Evolutionary conservation across 768 basidiomycete genomes (phyloP).

Genomic region (Pleurotus tuoliensis): DNA sequence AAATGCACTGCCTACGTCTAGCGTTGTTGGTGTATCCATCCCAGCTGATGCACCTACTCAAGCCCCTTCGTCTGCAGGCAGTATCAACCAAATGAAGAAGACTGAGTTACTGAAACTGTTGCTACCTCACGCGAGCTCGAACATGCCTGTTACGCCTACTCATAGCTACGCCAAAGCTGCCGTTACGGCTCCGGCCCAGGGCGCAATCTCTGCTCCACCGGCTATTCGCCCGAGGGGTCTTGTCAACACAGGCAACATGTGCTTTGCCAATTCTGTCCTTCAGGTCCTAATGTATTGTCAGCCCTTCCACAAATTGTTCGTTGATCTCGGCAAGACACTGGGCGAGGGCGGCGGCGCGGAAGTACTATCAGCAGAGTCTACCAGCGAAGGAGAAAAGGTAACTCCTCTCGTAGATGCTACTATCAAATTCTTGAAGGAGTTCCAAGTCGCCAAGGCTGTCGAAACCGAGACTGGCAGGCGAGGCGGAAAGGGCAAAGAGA

Average conservation of each 20-base stretch:
- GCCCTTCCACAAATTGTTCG: slow-evolving; percentile 81
- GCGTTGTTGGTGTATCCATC: slow-evolving; percentile 71
- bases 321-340: slow-evolving; percentile 59
- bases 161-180: slow-evolving; percentile 18
- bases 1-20: slow-evolving; percentile 62
- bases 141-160: slow-evolving; percentile 16
- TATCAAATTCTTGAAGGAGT: slow-evolving; percentile 76
- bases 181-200: slow-evolving; percentile 9
- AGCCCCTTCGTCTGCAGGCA: slow-evolving; percentile 16
- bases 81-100: slow-evolving; percentile 35
- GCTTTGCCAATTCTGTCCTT: slow-evolving; percentile 93
- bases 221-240: slow-evolving; percentile 72
- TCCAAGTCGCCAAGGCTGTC: slow-evolving; percentile 30
- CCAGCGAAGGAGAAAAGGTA: slow-evolving; percentile 23
- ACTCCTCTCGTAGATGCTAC: slow-evolving; percentile 67
- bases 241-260: slow-evolving; percentile 95
- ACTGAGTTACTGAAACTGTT: slow-evolving; percentile 54
- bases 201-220: slow-evolving; percentile 7
- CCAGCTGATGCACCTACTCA: slow-evolving; percentile 39
- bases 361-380: slow-evolving; percentile 21
- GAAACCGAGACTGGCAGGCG: slow-evolving; percentile 24
- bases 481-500: slow-evolving; percentile 34
- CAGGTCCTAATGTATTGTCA: slow-evolving; percentile 87
- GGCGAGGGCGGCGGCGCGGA: slow-evolving; percentile 20
- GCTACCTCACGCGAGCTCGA: slow-evolving; percentile 21